These are phyloP conservation scores for Tagetes erecta DNA, from an alignment of 129 eudicot genomes.

Conservation along the genomic window DNA sequence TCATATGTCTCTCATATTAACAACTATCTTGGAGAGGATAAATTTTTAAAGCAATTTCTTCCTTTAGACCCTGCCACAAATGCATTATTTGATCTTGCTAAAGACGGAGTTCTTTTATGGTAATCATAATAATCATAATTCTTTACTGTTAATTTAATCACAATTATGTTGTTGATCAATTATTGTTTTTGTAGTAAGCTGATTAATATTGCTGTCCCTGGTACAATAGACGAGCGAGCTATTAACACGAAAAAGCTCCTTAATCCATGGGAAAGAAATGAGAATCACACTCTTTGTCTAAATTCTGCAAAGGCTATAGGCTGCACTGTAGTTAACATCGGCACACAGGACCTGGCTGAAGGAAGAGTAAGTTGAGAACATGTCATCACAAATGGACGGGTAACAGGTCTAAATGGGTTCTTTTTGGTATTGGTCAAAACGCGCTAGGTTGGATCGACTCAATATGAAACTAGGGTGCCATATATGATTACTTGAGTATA, in stretches of 20 bases:
- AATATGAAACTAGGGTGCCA: neutral
- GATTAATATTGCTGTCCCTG: slow-evolving; percentile 66
- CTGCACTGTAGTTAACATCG: slow-evolving; percentile 60
- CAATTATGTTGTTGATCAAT: slow-evolving; percentile 7
- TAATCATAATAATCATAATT: slow-evolving; percentile 23
- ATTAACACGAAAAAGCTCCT: slow-evolving; percentile 56
- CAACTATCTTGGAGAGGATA: slow-evolving; percentile 57
- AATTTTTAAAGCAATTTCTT: slow-evolving; percentile 51
- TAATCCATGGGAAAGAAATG: slow-evolving; percentile 68
- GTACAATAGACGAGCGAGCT: slow-evolving; percentile 71
- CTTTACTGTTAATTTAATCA: neutral
- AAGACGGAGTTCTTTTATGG: slow-evolving; percentile 67
- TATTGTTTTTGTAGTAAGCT: slow-evolving; percentile 53
- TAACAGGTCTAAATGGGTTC: neutral
- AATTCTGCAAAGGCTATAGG: slow-evolving; percentile 69
- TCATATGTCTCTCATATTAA: slow-evolving; percentile 62
- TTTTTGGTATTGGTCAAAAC: neutral
- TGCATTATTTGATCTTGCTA: slow-evolving; percentile 47
- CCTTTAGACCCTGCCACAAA: slow-evolving; percentile 53
- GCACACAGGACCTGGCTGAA: slow-evolving; percentile 67
- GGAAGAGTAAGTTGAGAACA: slow-evolving; percentile 51
- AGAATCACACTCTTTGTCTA: slow-evolving; percentile 62
- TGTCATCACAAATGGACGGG: slow-evolving; percentile 9
- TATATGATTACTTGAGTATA: neutral
- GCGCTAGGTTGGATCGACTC: neutral